Base-by-base conservation (phyloP, 2,329 filamentous ascomycete species). In the Coniochaeta hoffmannii region DNA sequence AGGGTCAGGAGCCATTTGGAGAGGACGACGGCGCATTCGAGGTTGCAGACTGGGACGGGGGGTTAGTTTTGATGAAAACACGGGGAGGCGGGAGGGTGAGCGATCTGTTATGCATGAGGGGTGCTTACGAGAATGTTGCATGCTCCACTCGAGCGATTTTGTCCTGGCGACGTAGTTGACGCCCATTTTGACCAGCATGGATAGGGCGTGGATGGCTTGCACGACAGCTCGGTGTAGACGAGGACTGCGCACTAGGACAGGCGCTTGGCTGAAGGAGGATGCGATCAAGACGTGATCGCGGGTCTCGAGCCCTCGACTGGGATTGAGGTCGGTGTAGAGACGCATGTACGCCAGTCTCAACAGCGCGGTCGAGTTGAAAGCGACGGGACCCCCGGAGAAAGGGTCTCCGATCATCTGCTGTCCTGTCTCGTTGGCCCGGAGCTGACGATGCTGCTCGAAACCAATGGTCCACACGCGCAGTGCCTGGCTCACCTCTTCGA, bases 191-290 rank as follows among this genome's bases (percentile, higher is more conserved):
- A 87, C 81, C 24, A 86, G 72, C 73, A 87, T 83, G 3, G 83
- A 85, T 34, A 89, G 71, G 0, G 86, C 85, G 64, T 88, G 86
- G 28, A 86, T 81, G 1, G 84, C 82, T 62, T 89, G 86, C 28
- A 87, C 77, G 0, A 88, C 79, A 1, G 85, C 86, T 49, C 83
- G 74, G 32, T 81, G 83, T 24, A 88, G 75, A 31, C 81, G 79
- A 19, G 78, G 71, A 54, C 79, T 85, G 53, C 86, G 76, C 19
- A 80, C 74, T 11, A 87, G 75, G 26, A 80, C 71, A 1, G 83
- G 82, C 17, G 81, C 80, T 50, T 79, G 76, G 54, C 76, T 76
- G 58, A 89, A 78, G 1, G 82, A 79, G 35, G 76, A 76, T 1
- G 85, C 85, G 58, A 89, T 85, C 28, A 81, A 67, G 50, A 76